These are phyloP conservation scores for Fusarium sulawesiense DNA, from an alignment of 2,329 filamentous ascomycete species.

Conservation along the genomic window DNA sequence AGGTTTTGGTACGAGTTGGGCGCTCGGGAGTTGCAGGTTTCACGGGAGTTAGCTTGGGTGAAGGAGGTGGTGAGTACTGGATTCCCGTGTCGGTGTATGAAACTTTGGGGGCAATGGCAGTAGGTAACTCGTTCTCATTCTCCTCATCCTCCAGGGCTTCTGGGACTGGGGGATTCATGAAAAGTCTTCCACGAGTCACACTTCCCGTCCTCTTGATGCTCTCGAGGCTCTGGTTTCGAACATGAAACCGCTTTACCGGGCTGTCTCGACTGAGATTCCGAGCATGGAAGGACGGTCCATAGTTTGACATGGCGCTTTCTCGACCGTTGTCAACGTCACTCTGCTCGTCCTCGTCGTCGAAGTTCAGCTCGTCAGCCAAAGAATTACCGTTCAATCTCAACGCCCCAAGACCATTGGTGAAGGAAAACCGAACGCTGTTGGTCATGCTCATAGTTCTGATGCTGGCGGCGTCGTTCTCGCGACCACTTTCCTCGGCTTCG, in stretches of 20 bases:
- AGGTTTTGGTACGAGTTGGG: constrained; percentile 51
- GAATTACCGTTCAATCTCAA: constrained; percentile 75
- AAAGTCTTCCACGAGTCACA: constrained; percentile 63
- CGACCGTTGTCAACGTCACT: constrained; percentile 76
- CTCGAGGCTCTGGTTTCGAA: constrained; percentile 68
- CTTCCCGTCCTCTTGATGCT: constrained; percentile 68
- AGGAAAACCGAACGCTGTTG: constrained; percentile 78
- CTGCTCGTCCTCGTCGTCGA: constrained; percentile 82
- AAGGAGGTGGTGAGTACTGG: constrained; percentile 87
- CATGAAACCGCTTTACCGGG: constrained; percentile 60
- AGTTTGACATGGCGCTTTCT: constrained; percentile 68
- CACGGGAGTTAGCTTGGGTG: constrained; percentile 64
- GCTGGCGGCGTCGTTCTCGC: constrained; percentile 78
- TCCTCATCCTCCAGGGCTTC: constrained; percentile 68
- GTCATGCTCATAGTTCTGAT: constrained; percentile 77
- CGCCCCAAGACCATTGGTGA: constrained; percentile 67
- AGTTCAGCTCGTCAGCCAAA: constrained; percentile 89
- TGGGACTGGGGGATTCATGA: constrained; percentile 65
- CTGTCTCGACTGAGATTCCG: constrained; percentile 70
- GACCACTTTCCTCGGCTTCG: constrained; percentile 70
- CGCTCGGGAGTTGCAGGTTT: constrained; percentile 60
- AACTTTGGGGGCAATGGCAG: constrained; percentile 52
- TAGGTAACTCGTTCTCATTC: constrained; percentile 60
- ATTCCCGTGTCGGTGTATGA: constrained; percentile 79
- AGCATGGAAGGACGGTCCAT: constrained; percentile 58